phyloP scores from a whole-genome alignment of 225 moss, liverwort and hornwort species.

The Thuidium tamariscinum region DNA sequence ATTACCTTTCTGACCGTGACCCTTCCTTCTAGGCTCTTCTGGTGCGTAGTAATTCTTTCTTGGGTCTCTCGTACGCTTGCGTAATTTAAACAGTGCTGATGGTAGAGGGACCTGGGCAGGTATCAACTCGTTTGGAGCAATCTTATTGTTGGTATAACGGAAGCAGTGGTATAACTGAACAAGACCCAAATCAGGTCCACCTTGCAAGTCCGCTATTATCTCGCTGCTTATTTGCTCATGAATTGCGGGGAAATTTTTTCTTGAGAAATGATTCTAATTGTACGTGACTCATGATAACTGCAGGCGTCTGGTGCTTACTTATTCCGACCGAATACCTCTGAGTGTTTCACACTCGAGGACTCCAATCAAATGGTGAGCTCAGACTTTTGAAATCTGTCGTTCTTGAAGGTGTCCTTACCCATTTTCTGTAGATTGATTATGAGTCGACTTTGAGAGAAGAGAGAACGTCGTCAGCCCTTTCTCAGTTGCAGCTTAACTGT shows the following conservation, averaged over 20 bases:
- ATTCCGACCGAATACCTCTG: conserved; percentile 82
- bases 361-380: conserved; percentile 26
- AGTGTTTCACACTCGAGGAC: conserved; percentile 62
- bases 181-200: conserved; percentile 40
- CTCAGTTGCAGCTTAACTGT: background rate
- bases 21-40: background rate
- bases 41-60: background rate
- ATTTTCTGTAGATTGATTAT: background rate
- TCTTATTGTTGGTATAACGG: conserved; percentile 98
- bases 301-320: conserved; percentile 91
- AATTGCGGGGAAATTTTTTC: background rate
- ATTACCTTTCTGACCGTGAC: background rate
- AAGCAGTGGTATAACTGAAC: conserved; percentile 71
- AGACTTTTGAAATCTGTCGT: background rate
- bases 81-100: background rate
- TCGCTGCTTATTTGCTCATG: background rate
- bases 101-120: conserved; percentile 19
- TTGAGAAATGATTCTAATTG: background rate
- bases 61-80: background rate
- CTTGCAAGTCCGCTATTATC: background rate
- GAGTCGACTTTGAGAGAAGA: background rate
- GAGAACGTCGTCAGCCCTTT: background rate
- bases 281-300: background rate
- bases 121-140: conserved; percentile 53
- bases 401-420: background rate